Evolutionary conservation across 805 yeast species (phyloP).

Genomic region (Vanderwaltozyma verrucispora): DNA sequence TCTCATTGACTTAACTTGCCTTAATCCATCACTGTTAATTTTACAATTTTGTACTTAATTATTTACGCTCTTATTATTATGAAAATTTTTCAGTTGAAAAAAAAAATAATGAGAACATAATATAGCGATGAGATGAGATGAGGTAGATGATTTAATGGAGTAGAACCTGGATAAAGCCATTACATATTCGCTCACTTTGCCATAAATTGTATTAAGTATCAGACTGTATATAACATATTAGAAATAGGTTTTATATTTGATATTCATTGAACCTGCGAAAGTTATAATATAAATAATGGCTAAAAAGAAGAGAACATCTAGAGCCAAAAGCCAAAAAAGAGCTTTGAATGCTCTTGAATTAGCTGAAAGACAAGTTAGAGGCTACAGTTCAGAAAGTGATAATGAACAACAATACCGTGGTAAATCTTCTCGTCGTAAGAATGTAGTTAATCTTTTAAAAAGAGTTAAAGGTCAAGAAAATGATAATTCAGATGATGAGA

Average conservation of each 20-base stretch:
- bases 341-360: constrained; percentile 43
- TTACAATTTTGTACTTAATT: no score
- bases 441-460: no score
- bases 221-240: no score
- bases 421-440: no score
- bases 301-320: constrained; percentile 19
- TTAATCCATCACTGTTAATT: background rate
- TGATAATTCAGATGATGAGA: no score
- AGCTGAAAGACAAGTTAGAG: constrained; percentile 34
- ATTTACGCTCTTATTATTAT: background rate
- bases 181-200: no score
- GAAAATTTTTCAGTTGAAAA: background rate
- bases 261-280: background rate
- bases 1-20: background rate
- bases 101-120: background rate
- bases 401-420: no score
- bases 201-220: no score
- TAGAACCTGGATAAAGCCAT: no score
- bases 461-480: no score
- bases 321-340: constrained; percentile 25
- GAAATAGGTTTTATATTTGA: background rate
- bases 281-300: constrained; percentile 10
- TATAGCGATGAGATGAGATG: constrained; percentile 3
- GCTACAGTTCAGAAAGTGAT: constrained; percentile 25
- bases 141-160: no score